Conservation (phyloP, 2,329 filamentous ascomycete species). For the Diaporthe destruens region DNA sequence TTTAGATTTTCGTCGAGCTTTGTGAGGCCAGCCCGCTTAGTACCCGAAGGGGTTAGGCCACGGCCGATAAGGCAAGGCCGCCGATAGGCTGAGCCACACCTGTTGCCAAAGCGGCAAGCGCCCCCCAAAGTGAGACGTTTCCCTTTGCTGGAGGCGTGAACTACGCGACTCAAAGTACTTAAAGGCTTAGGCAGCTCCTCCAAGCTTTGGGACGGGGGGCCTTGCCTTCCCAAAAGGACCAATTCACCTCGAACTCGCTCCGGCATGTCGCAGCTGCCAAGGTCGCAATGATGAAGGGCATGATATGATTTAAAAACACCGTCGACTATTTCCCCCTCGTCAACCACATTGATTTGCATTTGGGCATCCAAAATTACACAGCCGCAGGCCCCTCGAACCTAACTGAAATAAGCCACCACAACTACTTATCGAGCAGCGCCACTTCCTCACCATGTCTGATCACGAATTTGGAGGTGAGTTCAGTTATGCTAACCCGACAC, state of each 20-base stretch:
- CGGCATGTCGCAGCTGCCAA: constrained; percentile 35
- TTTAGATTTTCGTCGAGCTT: constrained; percentile 31
- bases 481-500: neutral
- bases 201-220: constrained; percentile 23
- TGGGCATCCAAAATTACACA: constrained; percentile 11
- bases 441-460: constrained; percentile 67
- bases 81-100: constrained; percentile 33
- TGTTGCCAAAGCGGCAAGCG: constrained; percentile 19
- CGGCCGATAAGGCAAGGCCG: constrained; percentile 1
- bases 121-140: constrained; percentile 30
- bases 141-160: constrained; percentile 24
- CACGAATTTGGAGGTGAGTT: constrained; percentile 74
- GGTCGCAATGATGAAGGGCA: constrained; percentile 36
- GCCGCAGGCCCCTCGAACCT: neutral
- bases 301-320: constrained; percentile 17
- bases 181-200: constrained; percentile 37
- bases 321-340: neutral
- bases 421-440: constrained; percentile 1
- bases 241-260: constrained; percentile 5
- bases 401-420: neutral
- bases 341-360: neutral
- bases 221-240: constrained; percentile 31
- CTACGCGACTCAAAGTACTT: constrained; percentile 42
- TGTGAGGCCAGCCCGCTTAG: constrained; percentile 24
- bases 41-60: constrained; percentile 18